phyloP scores from a whole-genome alignment of 495 filamentous ascomycete species.

The Hamigera avellanea region DNA sequence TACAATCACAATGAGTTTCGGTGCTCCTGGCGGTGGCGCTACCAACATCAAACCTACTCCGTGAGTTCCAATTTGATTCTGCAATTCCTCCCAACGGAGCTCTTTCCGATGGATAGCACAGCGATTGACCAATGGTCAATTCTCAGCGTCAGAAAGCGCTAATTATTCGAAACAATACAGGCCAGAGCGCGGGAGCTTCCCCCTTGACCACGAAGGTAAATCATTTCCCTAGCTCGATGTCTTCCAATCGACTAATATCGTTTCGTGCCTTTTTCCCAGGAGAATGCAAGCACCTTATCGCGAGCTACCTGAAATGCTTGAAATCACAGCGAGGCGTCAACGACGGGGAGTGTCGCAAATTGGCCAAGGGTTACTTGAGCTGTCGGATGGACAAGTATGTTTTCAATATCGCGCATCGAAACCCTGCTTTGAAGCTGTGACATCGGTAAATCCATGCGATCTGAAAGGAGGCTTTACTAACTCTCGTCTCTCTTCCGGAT shows the following conservation, averaged over 20 bases:
- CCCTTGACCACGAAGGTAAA: slow-evolving; percentile 86
- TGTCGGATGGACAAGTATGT: slow-evolving; percentile 93
- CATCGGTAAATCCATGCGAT: background rate
- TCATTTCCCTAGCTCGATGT: background rate
- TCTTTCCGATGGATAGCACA: background rate
- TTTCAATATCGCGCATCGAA: background rate
- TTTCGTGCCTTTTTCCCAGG: slow-evolving; percentile 43
- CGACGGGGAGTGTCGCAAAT: slow-evolving; percentile 66
- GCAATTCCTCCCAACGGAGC: background rate
- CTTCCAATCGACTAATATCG: background rate
- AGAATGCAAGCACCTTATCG: slow-evolving; percentile 87
- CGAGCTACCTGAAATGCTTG: slow-evolving; percentile 71
- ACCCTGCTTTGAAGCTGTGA: background rate
- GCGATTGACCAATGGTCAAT: background rate
- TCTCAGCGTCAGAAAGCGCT: background rate
- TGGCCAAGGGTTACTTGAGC: slow-evolving; percentile 77
- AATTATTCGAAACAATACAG: slow-evolving; percentile 27
- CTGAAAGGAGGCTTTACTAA: slow-evolving; percentile 3
- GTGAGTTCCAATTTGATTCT: slow-evolving; percentile 37
- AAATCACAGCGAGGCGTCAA: slow-evolving; percentile 73
- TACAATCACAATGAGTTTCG: slow-evolving; percentile 47
- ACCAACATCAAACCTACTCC: slow-evolving; percentile 63
- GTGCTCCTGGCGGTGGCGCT: slow-evolving; percentile 62
- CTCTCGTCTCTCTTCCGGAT: background rate
- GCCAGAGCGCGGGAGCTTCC: slow-evolving; percentile 91